Evolutionary conservation across 116 monocot species (phyloP), one percentile per base, ranked within the genome.

Genomic region (Posidonia oceanica): DNA sequence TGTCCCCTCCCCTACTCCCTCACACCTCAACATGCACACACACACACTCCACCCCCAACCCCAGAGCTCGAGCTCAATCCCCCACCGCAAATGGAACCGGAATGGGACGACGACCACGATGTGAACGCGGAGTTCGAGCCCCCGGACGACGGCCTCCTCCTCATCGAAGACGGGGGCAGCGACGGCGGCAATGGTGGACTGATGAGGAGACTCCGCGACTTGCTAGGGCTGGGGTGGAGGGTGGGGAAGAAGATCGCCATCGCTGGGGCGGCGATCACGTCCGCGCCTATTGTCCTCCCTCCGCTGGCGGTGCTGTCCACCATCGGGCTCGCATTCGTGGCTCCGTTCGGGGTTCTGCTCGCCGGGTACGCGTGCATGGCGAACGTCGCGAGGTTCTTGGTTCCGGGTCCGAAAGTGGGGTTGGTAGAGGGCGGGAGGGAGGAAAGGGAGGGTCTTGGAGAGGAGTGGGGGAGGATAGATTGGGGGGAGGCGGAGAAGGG

Each of bases 231-330:
- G 8, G 71, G 71, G 36, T 75, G 75, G 80, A 4, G 58, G 16
- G 6, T 80, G 22, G 67, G 70, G 39, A 76, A 67, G 76, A 83
- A 67, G 64, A 41, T 70, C 4, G 76, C 70, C 4, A 64, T 83
- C n/a, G 79, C 73, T 13, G 59, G 76, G 4, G 76, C 59, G 18
- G 71, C 69, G 22, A 4, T 61, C 23, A 59, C 70, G 29, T 39
- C 80, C 1, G 72, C 72, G 16, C 79, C 80, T 7, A 17, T 83
- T 18, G 53, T 79, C 10, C 14, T 76, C 39, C 80, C 80, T 5
- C 76, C 80, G 4, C 52, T 66, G 11, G 52, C 60, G 38, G 10
- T 76, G 14, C n/a, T 75, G 3, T 79, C 69, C 36, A 59, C 78
- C 6, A 12, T 79, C 7, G 72, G 76, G 41, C 18, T 78, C 48